Conservation (phyloP, 306 rosid genomes). For the Inga oerstediana region DNA sequence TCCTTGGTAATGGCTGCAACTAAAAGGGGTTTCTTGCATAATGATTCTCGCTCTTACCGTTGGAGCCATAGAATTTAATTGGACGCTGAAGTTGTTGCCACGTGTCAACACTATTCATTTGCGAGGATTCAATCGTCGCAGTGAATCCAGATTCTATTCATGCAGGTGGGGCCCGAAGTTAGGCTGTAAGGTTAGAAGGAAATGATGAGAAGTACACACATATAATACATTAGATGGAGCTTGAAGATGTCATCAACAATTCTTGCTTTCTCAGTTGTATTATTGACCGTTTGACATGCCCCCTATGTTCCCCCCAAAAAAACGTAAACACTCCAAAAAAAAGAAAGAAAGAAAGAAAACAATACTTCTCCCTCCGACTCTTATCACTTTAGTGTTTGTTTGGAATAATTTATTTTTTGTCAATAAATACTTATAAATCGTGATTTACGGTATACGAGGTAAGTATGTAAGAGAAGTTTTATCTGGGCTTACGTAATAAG, state of each 20-base stretch:
- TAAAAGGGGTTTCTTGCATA: no score
- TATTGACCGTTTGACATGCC: constrained; percentile 46
- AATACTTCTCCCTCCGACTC: constrained; percentile 34
- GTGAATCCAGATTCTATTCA: neutral
- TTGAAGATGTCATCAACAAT: constrained; percentile 49
- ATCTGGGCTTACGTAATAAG: no score
- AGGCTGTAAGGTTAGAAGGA: constrained; percentile 26
- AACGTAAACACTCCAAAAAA: neutral
- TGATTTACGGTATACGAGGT: no score
- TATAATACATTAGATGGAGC: no score
- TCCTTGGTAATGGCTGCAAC: no score
- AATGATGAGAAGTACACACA: constrained; percentile 30
- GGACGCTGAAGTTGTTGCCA: no score
- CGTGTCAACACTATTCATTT: neutral
- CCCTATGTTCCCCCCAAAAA: neutral
- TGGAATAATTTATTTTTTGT: no score
- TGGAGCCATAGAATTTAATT: no score
- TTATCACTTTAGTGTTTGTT: no score
- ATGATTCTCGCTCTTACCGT: no score
- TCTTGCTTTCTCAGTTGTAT: constrained; percentile 56
- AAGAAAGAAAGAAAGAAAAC: neutral
- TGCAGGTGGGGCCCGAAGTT: constrained; percentile 27
- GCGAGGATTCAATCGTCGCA: neutral
- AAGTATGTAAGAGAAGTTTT: no score
- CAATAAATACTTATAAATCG: no score